Conservation (phyloP, 768 basidiomycete species). For the Serendipita sp. region DNA sequence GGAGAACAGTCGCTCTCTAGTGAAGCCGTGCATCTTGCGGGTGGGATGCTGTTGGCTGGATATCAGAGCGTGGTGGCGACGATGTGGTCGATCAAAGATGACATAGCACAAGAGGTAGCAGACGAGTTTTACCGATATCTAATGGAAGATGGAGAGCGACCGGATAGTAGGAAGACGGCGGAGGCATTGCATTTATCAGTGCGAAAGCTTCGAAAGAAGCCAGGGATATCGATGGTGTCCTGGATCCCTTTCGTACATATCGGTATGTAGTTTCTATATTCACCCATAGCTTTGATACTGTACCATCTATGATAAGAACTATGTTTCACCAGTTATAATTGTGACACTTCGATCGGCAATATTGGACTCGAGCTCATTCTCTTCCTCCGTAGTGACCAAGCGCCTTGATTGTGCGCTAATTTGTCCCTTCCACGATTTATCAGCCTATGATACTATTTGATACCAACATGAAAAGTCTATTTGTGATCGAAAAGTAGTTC, state of each 20-base stretch:
- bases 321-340: too few relatives aligned
- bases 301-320: too few relatives aligned
- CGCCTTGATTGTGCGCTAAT: too few relatives aligned
- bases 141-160: not conserved
- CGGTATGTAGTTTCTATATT: not conserved
- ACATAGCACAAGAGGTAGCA: slow-evolving; percentile 22
- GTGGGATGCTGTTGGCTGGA: slow-evolving; percentile 25
- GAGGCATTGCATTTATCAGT: not conserved
- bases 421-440: too few relatives aligned
- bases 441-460: too few relatives aligned
- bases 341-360: too few relatives aligned
- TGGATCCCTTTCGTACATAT: not conserved
- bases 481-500: too few relatives aligned
- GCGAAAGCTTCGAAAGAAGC: not conserved
- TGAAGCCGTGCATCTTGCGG: slow-evolving; percentile 29
- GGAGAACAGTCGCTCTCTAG: slow-evolving; percentile 22
- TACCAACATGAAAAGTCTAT: too few relatives aligned
- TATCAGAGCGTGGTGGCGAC: slow-evolving; percentile 26
- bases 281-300: too few relatives aligned
- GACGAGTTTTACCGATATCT: slow-evolving; percentile 20
- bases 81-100: slow-evolving; percentile 30
- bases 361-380: too few relatives aligned
- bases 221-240: not conserved
- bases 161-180: not conserved
- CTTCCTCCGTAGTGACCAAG: too few relatives aligned